A percentile compares a stretch with the other conserved stretches of the same genome.
These are phyloP conservation scores for Dothideomycetes sp. DNA, from an alignment of 2,329 filamentous ascomycete genomes.

Conservation along the genomic window DNA sequence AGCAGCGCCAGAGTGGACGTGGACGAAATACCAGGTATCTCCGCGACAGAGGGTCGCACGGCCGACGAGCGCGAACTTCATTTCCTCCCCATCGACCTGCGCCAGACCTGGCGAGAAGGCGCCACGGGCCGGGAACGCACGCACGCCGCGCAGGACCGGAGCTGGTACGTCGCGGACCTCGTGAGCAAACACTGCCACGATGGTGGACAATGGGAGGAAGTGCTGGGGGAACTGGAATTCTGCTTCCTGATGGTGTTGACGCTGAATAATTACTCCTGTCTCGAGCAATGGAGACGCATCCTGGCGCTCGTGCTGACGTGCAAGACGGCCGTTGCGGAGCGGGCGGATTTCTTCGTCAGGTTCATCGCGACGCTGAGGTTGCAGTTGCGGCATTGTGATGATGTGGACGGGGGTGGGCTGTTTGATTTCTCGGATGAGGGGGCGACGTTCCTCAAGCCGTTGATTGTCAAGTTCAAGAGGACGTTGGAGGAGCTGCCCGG, in stretches of 20 bases:
- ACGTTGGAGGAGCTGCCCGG: constrained; percentile 37
- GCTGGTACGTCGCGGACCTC: constrained; percentile 48
- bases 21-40: constrained; percentile 50
- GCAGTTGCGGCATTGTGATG: constrained; percentile 45
- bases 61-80: constrained; percentile 36
- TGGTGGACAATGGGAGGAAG: constrained; percentile 18
- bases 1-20: constrained; percentile 45
- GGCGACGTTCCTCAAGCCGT: constrained; percentile 38
- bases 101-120: constrained; percentile 50
- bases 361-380: constrained; percentile 37
- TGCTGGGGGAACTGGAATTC: constrained; percentile 51
- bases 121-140: constrained; percentile 52
- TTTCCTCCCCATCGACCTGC: constrained; percentile 49
- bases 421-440: constrained; percentile 49
- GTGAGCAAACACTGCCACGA: constrained; percentile 20
- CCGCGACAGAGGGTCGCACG: constrained; percentile 16
- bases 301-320: constrained; percentile 48
- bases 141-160: constrained; percentile 50
- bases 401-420: constrained; percentile 46
- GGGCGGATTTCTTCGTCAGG: constrained; percentile 40
- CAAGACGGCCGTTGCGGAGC: constrained; percentile 36
- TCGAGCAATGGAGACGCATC: constrained; percentile 55
- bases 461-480: constrained; percentile 42
- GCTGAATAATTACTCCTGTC: constrained; percentile 54
- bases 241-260: constrained; percentile 52